These are phyloP conservation scores for Talaromyces adpressus DNA, from an alignment of 495 filamentous ascomycete species.

Conservation along the genomic window DNA sequence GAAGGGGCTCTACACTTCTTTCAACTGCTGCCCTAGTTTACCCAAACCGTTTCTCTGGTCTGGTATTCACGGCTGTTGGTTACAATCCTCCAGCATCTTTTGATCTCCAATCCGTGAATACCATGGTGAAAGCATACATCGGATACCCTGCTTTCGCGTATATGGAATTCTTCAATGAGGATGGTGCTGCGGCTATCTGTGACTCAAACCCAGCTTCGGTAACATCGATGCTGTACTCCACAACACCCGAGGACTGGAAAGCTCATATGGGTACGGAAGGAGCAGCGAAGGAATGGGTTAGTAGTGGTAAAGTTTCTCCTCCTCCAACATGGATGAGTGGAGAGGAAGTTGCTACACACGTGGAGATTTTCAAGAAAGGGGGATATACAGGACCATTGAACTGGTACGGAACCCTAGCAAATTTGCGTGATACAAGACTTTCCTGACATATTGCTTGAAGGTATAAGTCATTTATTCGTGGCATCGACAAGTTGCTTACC, in stretches of 20 bases:
- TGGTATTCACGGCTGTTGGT: constrained; percentile 3
- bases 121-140: not conserved
- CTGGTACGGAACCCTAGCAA: not conserved
- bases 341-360: not conserved
- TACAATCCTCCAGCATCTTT: not conserved
- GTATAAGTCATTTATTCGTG: constrained; percentile 3
- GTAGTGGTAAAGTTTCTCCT: not conserved
- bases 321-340: not conserved
- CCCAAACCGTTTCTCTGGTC: not conserved
- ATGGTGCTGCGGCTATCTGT: not conserved
- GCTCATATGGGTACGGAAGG: not conserved
- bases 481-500: not conserved
- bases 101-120: not conserved
- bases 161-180: constrained; percentile 6
- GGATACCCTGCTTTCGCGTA: constrained; percentile 3
- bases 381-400: constrained; percentile 8
- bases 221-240: constrained; percentile 2
- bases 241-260: constrained; percentile 5
- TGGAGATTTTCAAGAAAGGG: not conserved
- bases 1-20: constrained; percentile 5
- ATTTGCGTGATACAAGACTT: not conserved
- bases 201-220: not conserved
- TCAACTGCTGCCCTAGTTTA: not conserved
- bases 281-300: constrained; percentile 3
- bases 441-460: not conserved